Evolutionary conservation across 2,329 filamentous ascomycete species (phyloP), one percentile per base, ranked within the genome.

Genomic region (Emericellopsis atlantica): DNA sequence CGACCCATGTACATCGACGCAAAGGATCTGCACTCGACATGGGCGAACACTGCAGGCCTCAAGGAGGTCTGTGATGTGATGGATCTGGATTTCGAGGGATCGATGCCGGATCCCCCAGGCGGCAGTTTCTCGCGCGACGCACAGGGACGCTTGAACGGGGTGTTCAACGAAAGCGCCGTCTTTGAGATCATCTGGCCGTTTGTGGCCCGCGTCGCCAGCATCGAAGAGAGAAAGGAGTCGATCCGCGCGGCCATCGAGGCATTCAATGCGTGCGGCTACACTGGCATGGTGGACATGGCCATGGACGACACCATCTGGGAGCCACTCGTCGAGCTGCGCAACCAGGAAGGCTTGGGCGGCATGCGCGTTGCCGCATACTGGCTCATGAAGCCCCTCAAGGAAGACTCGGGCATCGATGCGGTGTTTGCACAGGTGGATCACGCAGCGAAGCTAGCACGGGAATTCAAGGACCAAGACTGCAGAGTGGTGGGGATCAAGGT

Each of bases 401-500:
- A 72, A 2, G 60, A 59, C 3, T 56, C 56, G 4, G 62, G 59
- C 0, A 51, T 64, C 18, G 61, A 62, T 5, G 46, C 48, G 12
- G 62, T 67, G 4, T 49, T 71, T 7, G 52, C 52, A 6, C 70
- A 76, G 48, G 66, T 76, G 1, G 61, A 69, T 18, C 62, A 63
- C 4, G 70, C 69, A 0, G 66, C 70, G 32, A 65, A 67, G 41
- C 51, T 74, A 31, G 58, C 57, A 15, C 43, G 41, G 6, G 41
- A 53, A 40, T 61, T 56, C 46, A 62, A 56, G 45, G 54, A 52
- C 8, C 48, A 54, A 10, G 60, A 62, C 41, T 56, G 54, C 42
- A 69, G 71, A 15, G 54, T 82, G 8, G 69, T 75, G 0, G 78
- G 78, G 5, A 69, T 81, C 54, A 82, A 82, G 51, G 55, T 81